Percentiles rank a stretch among this genome's conserved stretches.
Conservation (phyloP, 1,284 basidiomycete species). For the Thecaphora thlaspeos region DNA sequence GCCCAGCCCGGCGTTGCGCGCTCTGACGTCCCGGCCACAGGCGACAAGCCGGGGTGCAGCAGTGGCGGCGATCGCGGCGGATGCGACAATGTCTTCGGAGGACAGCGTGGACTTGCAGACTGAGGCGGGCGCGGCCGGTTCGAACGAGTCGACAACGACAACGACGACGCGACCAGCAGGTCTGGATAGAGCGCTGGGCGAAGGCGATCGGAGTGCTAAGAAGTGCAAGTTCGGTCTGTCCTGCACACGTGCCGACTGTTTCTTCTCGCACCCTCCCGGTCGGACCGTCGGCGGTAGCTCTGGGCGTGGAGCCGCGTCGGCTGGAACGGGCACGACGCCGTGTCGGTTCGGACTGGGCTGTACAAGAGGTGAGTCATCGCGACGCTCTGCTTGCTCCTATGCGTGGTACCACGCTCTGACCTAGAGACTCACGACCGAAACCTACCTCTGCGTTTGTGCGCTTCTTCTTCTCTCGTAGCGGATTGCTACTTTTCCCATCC, state of each 20-base stretch:
- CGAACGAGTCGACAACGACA: background rate
- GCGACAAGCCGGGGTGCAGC: background rate
- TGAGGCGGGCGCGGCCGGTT: background rate
- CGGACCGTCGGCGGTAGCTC: background rate
- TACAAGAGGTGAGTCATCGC: slow-evolving; percentile 9
- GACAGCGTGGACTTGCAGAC: slow-evolving; percentile 12
- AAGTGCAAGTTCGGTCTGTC: slow-evolving; percentile 36
- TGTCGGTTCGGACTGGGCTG: slow-evolving; percentile 35
- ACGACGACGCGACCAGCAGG: slow-evolving; percentile 16
- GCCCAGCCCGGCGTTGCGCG: slow-evolving; percentile 5
- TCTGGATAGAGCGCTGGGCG: slow-evolving; percentile 4
- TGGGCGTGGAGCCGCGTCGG: too few relatives aligned
- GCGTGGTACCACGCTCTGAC: too few relatives aligned
- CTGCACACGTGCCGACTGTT: slow-evolving; percentile 39
- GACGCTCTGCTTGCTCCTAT: too few relatives aligned
- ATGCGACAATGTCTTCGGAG: background rate
- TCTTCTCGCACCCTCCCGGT: slow-evolving; percentile 32
- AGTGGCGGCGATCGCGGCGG: background rate
- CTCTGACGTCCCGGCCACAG: background rate
- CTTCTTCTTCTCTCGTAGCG: background rate
- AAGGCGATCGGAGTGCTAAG: slow-evolving; percentile 2
- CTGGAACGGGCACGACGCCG: background rate
- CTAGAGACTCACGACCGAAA: too few relatives aligned
- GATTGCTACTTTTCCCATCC: slow-evolving; percentile 33
- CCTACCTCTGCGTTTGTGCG: background rate